Base-by-base conservation (phyloP, 2,329 filamentous ascomycete species). In the Phialophora macrospora region DNA sequence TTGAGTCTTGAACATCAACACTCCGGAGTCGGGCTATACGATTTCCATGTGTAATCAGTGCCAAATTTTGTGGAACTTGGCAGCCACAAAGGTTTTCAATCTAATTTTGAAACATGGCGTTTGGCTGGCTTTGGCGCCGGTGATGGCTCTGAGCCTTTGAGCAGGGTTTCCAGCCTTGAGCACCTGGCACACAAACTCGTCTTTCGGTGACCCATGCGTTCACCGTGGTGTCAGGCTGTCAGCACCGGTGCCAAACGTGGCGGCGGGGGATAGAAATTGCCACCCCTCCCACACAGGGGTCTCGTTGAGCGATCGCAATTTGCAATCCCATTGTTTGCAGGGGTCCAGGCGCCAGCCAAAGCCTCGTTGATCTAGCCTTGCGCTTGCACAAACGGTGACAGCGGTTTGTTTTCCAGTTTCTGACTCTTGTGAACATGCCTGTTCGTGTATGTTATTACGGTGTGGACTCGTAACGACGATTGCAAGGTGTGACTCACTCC, bases 241-340 rank as follows among this genome's bases (percentile, higher is more conserved):
- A 55, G 60, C 49, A 51, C 34, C 41, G 51, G 60, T 48, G 60
- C 55, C 55, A 64, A 64, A 58, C 44, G 55, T 59, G 63, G 57
- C 32, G 48, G 57, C 52, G 57, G 57, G 63, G 63, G 55, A 44
- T 32, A 24, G 44, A 65, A 65, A 65, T 65, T 65, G 30, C 34
- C 24, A 46, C 51, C 38, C 38, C 38, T 44, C 14, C 38, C 38
- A 44, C 17, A 44, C 38, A 48, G 54, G 63, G 63, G 57, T 51
- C 52, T 56, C 12, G n/a, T 34, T 32, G 41, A 44, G 34, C 49
- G 30, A 62, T 48, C 20, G 48, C 56, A 60, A 65, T 55, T 49
- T 65, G 49, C 57, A 56, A 60, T 60, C 49, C 34, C n/a, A 55
- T 46, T 59, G 49, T 38, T 61, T 30, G 52, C 56, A 65, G 57